These are phyloP conservation scores for Podila epigama DNA, from an alignment of 192 early-diverging fungal genomes.

Conservation along the genomic window DNA sequence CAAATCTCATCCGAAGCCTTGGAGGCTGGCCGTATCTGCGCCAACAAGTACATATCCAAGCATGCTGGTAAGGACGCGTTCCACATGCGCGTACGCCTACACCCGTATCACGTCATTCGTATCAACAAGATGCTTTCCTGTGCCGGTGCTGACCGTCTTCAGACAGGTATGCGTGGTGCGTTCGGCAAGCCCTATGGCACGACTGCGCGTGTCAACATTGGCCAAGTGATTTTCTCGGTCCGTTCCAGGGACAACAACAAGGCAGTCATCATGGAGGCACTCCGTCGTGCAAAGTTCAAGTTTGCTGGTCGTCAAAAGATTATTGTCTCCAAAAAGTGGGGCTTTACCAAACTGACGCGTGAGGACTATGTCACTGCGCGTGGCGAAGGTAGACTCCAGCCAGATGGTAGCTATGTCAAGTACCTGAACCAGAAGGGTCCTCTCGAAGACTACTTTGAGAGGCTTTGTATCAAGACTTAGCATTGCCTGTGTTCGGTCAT, in stretches of 20 bases:
- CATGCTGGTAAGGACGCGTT: constrained; percentile 97
- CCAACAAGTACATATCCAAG: constrained; percentile 99
- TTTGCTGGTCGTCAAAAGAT: constrained; percentile 99
- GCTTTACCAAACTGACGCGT: constrained; percentile 97
- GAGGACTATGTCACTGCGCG: constrained; percentile 89
- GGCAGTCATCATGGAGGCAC: constrained; percentile 90
- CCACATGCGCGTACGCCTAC: constrained; percentile 98
- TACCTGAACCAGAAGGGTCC: constrained; percentile 88
- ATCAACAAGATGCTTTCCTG: constrained; percentile 99
- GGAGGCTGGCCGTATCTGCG: constrained; percentile 97
- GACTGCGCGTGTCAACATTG: constrained; percentile 98
- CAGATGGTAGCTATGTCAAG: constrained; percentile 97
- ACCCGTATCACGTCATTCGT: constrained; percentile 98
- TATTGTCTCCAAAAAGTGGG: constrained; percentile 99
- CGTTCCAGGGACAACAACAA: constrained; percentile 96
- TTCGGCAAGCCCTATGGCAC: constrained; percentile 97
- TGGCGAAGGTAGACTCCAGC: constrained; percentile 79
- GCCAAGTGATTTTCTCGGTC: constrained; percentile 95
- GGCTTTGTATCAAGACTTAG: not conserved
- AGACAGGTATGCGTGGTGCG: constrained; percentile 99
- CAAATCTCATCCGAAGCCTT: constrained; percentile 98
- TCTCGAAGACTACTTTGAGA: constrained; percentile 62
- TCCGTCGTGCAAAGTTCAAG: constrained; percentile 82
- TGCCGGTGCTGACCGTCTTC: constrained; percentile 98
- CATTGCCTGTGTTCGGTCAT: no score